These are phyloP conservation scores for Paraglomus occultum DNA, from an alignment of 192 early-diverging fungal genomes.

Conservation along the genomic window DNA sequence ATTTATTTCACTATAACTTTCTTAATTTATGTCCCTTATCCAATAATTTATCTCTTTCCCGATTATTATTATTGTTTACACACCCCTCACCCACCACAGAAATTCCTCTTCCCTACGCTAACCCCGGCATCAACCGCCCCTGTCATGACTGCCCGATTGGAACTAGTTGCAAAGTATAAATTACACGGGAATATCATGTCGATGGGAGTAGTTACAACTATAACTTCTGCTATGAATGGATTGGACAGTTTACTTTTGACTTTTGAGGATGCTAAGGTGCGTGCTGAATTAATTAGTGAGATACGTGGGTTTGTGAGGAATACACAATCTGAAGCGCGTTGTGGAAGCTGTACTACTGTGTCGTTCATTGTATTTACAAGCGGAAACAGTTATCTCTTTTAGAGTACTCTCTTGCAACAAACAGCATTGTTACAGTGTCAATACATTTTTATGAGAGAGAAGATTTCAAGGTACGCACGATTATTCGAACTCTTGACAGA, in stretches of 20 bases:
- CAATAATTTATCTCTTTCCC: slow-evolving; percentile 1
- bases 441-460: slow-evolving; percentile 97
- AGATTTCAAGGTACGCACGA: slow-evolving; percentile 62
- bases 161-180: slow-evolving; percentile 60
- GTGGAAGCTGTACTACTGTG: too few relatives aligned
- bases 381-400: slow-evolving; percentile 81
- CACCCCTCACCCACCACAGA: slow-evolving; percentile 1
- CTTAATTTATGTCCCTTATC: too few relatives aligned
- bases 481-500: background rate
- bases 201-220: slow-evolving; percentile 68
- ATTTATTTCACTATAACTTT: too few relatives aligned
- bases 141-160: slow-evolving; percentile 52
- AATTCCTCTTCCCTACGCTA: slow-evolving; percentile 34
- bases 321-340: background rate
- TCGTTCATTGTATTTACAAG: too few relatives aligned
- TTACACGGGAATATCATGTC: slow-evolving; percentile 69
- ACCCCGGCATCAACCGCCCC: slow-evolving; percentile 25
- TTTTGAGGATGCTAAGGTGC: slow-evolving; percentile 84
- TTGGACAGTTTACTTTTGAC: slow-evolving; percentile 73
- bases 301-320: background rate
- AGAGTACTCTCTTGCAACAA: slow-evolving; percentile 73
- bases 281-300: background rate
- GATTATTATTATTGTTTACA: slow-evolving; percentile 10
- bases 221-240: slow-evolving; percentile 57
- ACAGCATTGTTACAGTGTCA: slow-evolving; percentile 85